Evolutionary conservation across 805 yeast genomes (phyloP), one percentile per base, ranked within the genome.

Genomic region (Kazachstania kunashirensis): DNA sequence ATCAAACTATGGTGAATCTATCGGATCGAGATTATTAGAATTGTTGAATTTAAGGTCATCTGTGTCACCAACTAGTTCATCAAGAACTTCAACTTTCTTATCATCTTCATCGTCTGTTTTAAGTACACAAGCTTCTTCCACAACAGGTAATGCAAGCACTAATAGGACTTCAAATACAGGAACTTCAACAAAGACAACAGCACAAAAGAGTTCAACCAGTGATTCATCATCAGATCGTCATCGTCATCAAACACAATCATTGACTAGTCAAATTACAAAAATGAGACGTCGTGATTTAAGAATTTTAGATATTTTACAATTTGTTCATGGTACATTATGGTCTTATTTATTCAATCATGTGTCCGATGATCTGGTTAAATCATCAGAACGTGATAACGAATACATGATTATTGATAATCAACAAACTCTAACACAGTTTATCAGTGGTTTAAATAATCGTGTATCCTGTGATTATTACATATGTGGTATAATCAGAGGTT

Each of bases 401-500:
- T 78, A 78, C 50, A 84, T 85, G 94, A 81, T 86, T 36, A 75
- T 78, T 20, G 96, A 85, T 53, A 75, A 78, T 48, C 58, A 66
- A 15, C 95, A 95, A 2, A 47, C 77, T 33, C 61, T 84, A 21
- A 68, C 84, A 15, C 73, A 72, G 48, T 85, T 70, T 51, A 74
- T 84, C 9, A 71, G 80, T 24, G 74, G 79, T 3, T 86, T 92
- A 1, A 72, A 72, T 43, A 33, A 21, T 25, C 88, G 81, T 42
- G 73, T 76, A 51, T 77, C 82, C n/a, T 82, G 94, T 55, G 79
- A 83, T 13, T 84, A 89, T 4, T 83, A 81, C 51, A 72, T 79
- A 2, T 94, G 94, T 9, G 96, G 96, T 1, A 70, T 85, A n/a
- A 69, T 85, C 19, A 89, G 84, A 53, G 94, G 94, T 1, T 78